Base-by-base conservation (phyloP, 2,329 filamentous ascomycete species). In the Curvularia sp. region DNA sequence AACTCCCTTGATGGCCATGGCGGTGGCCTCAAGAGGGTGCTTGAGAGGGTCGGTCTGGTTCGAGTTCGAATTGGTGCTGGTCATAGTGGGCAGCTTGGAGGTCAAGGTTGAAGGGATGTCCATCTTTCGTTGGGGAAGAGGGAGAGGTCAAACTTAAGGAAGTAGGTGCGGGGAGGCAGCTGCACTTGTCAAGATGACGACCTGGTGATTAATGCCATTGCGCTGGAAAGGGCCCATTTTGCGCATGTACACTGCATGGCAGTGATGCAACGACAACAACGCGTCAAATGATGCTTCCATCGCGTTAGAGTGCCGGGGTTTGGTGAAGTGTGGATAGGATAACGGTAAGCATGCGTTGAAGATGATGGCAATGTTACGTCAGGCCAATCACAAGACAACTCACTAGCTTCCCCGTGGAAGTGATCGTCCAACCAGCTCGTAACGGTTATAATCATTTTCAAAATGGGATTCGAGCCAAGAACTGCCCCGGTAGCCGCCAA, bases 11-110 rank as follows among this genome's bases (percentile, higher is more conserved):
- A 81, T 77, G n/a, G 76, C 79, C 60, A 74, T 69, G 15, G 75
- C 74, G 9, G 75, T 77, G 5, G 79, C 80, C 60, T 77, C 69
- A 34, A 81, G 69, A 13, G 80, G 80, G 53, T 81, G 78, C 58
- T 79, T 69, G 30, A 70, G 9, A 9, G 68, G 66, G 42, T 74
- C 68, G 38, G 67, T 74, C 50, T 74, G 73, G 47, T 74, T 74
- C 23, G 70, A 70, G 57, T 75, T 76, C 2, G 69, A 65, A 53
- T 51, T 55, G 36, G 69, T 70, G 47, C 55, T 72, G 19, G 59
- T 41, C 66, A 59, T 53, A 59, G 57, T 41, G 49, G 47, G 32
- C 8, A 66, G 23, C 59, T 60, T 65, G 12, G 53, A 38, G 38
- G 55, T 36, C 5, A 67, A 47, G 32, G 55, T 61, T 25, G 58